Evolutionary conservation across 768 basidiomycete species (phyloP).

Genomic region (Termitomyces sp.): DNA sequence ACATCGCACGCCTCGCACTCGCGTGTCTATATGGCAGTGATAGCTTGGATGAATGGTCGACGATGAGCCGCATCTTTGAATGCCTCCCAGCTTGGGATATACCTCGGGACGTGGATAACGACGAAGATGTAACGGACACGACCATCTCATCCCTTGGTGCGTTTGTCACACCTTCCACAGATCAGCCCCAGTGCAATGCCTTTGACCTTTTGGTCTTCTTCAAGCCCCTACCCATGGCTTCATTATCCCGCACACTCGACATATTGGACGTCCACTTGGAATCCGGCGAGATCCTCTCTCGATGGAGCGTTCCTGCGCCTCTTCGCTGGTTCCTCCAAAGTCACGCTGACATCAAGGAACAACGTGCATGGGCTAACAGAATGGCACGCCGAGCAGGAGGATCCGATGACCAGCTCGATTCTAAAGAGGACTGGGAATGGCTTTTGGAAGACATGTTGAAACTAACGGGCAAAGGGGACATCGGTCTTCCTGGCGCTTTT

Average conservation of each 20-base stretch:
- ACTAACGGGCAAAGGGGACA: constrained; percentile 60
- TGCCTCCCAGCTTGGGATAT: constrained; percentile 92
- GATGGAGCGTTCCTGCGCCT: constrained; percentile 82
- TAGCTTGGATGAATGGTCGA: constrained; percentile 66
- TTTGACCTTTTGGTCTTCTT: constrained; percentile 79
- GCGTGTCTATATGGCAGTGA: constrained; percentile 85
- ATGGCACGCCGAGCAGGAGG: constrained; percentile 73
- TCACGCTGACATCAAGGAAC: constrained; percentile 55
- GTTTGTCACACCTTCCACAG: constrained; percentile 73
- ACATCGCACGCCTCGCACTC: constrained; percentile 81
- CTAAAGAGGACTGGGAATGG: constrained; percentile 79
- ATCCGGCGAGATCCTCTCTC: constrained; percentile 84
- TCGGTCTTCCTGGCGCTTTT: constrained; percentile 70
- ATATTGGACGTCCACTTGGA: constrained; percentile 92
- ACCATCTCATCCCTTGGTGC: constrained; percentile 76
- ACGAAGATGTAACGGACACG: constrained; percentile 75
- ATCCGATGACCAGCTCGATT: constrained; percentile 44
- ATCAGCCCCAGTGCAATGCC: constrained; percentile 49
- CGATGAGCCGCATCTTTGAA: constrained; percentile 91
- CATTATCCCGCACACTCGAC: constrained; percentile 81
- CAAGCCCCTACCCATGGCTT: constrained; percentile 64
- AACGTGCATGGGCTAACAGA: constrained; percentile 80
- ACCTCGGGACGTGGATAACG: constrained; percentile 46
- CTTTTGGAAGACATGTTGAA: constrained; percentile 89
- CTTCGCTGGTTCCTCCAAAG: constrained; percentile 91